Evolutionary conservation across 495 filamentous ascomycete species (phyloP), one percentile per base, ranked within the genome.

Genomic region (Chaetomium cochliodes): DNA sequence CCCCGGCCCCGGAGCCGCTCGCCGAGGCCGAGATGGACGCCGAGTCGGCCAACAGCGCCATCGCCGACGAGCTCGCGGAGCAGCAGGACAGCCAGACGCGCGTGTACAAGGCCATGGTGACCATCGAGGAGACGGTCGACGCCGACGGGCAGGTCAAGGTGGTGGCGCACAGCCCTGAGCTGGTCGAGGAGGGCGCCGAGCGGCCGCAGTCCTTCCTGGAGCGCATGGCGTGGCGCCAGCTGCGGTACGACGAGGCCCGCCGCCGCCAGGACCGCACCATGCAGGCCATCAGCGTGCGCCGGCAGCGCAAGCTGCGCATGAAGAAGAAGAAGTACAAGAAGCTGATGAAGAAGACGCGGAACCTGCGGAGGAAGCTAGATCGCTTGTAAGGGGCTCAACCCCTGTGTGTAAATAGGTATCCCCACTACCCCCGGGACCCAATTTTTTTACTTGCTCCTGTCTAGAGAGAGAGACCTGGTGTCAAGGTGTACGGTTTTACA

Each of bases 281-380:
- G 81, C 78, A 85, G 33, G 80, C 87, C 20, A 90, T 99, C 70
- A 94, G 90, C 76, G 94, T 97, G 64, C 89, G 87, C 78, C 83
- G 96, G 77, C 89, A 92, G 66, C 83, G 92, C 71, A 92, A 90
- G 79, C 79, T 93, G 74, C 96, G 93, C 86, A 98, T 98, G 93
- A 98, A 98, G 91, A 98, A 98, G 84, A 93, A 98, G 82, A 98
- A 98, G 86, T 96, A 96, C 77, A 98, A 97, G 93, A 98, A 98
- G 86, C 82, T 99, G 65, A 90, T 96, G 90, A 88, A 85, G 82
- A 84, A 86, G 78, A 99, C 96, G 70, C 85, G 93, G 73, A 96
- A 91, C 73, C 72, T 92, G 81, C 87, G 96, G 75, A 87, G 92
- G 70, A 94, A 90, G 80, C 81, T 96, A 72, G 94, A 96, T 71